Percentiles rank a stretch among this genome's conserved stretches.
Conservation (phyloP, 139 green algal genomes). For the Trebouxia sp. region DNA sequence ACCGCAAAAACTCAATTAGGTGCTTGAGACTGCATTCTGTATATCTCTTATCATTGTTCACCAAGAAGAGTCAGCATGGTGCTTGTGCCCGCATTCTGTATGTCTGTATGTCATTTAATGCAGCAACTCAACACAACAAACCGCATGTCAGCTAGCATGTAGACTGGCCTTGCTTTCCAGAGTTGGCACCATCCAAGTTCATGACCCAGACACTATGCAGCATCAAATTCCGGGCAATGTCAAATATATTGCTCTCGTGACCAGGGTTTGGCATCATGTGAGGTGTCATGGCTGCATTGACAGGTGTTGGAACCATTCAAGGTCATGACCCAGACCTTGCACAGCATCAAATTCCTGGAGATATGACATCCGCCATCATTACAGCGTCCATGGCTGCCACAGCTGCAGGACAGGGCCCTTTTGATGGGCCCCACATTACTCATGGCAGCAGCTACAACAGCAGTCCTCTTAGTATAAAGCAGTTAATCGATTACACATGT, state of each 20-base stretch:
- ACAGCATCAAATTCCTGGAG: background rate
- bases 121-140: constrained; percentile 4
- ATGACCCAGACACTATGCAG: too few relatives aligned
- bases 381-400: background rate
- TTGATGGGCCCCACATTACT: background rate
- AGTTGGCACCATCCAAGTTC: too few relatives aligned
- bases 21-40: too few relatives aligned
- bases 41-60: too few relatives aligned
- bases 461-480: background rate
- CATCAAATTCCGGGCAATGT: too few relatives aligned
- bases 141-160: constrained; percentile 4
- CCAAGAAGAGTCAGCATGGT: too few relatives aligned
- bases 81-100: too few relatives aligned
- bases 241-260: too few relatives aligned
- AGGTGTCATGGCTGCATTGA: background rate
- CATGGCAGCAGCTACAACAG: background rate
- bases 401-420: background rate
- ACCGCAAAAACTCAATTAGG: too few relatives aligned
- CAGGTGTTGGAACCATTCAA: background rate
- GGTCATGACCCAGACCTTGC: background rate
- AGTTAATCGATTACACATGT: background rate
- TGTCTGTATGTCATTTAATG: too few relatives aligned
- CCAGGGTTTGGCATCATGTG: too few relatives aligned
- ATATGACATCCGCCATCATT: background rate
- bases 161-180: too few relatives aligned